A percentile compares a stretch with the other conserved stretches of the same genome.
These are phyloP conservation scores for Lactifluus piperatus DNA, from an alignment of 768 basidiomycete species.

Conservation along the genomic window DNA sequence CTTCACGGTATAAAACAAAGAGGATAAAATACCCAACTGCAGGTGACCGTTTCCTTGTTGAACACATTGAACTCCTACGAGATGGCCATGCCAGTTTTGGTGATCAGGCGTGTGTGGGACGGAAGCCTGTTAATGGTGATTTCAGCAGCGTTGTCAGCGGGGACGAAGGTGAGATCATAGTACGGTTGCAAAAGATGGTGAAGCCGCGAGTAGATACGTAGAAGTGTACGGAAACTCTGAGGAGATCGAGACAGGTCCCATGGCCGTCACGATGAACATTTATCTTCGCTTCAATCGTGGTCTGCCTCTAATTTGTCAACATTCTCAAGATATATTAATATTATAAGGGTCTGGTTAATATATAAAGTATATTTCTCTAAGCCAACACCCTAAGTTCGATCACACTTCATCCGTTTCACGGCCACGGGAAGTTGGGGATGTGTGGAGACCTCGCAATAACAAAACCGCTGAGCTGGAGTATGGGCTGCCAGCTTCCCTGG, in stretches of 20 bases:
- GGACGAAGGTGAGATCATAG: too few species aligned
- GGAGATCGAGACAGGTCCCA: neutral
- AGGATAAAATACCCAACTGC: too few species aligned
- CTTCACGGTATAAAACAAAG: too few species aligned
- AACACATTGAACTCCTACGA: too few species aligned
- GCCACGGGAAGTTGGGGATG: neutral
- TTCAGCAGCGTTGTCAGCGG: too few species aligned
- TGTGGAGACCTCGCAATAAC: neutral
- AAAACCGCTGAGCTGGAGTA: conserved; percentile 3
- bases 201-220: too few species aligned
- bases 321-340: neutral
- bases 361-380: neutral
- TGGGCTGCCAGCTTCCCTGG: conserved; percentile 16
- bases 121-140: too few species aligned
- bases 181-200: too few species aligned
- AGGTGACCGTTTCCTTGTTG: too few species aligned
- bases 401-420: neutral
- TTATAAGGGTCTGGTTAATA: neutral
- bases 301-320: neutral
- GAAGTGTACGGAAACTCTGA: neutral
- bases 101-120: too few species aligned
- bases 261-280: neutral
- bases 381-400: neutral
- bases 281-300: neutral
- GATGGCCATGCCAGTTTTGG: too few species aligned